Evolutionary conservation across 2,329 filamentous ascomycete genomes (phyloP).

Genomic region (Zalaria obscura): DNA sequence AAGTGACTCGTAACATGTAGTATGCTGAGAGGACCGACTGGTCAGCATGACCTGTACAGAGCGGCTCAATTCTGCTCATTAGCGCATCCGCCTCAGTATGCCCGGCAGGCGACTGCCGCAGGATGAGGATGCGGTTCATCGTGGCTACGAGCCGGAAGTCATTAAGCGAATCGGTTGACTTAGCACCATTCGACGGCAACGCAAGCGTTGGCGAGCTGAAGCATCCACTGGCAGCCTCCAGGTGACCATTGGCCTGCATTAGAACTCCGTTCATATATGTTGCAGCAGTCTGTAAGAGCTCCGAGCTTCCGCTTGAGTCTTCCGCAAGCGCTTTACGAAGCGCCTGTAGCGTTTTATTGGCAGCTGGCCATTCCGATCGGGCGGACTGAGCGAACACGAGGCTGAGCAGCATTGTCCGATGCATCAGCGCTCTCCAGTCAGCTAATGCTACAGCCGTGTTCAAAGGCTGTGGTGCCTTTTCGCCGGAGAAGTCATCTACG

Average conservation of each 20-base stretch:
- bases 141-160: slow-evolving; percentile 32
- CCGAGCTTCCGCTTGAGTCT: slow-evolving; percentile 1
- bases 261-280: slow-evolving; percentile 62
- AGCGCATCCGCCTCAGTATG: slow-evolving; percentile 45
- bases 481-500: neutral
- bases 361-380: slow-evolving; percentile 54
- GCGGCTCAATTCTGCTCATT: slow-evolving; percentile 50
- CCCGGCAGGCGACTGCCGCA: slow-evolving; percentile 19
- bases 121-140: slow-evolving; percentile 34
- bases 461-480: slow-evolving; percentile 9
- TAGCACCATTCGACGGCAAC: slow-evolving; percentile 23
- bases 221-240: slow-evolving; percentile 50
- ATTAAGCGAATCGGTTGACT: slow-evolving; percentile 13
- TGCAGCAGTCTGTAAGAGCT: slow-evolving; percentile 4
- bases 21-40: slow-evolving; percentile 65
- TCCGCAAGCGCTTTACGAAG: slow-evolving; percentile 26
- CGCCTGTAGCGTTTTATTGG: slow-evolving; percentile 42
- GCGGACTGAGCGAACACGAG: slow-evolving; percentile 56
- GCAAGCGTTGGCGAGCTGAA: slow-evolving; percentile 51
- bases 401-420: slow-evolving; percentile 57
- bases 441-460: slow-evolving; percentile 27
- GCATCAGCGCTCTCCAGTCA: slow-evolving; percentile 51
- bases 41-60: slow-evolving; percentile 57
- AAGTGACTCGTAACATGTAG: slow-evolving; percentile 55
- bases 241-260: slow-evolving; percentile 61